Evolutionary conservation across 768 basidiomycete genomes (phyloP), one percentile per base, ranked within the genome.

Genomic region (Serendipita sp.): DNA sequence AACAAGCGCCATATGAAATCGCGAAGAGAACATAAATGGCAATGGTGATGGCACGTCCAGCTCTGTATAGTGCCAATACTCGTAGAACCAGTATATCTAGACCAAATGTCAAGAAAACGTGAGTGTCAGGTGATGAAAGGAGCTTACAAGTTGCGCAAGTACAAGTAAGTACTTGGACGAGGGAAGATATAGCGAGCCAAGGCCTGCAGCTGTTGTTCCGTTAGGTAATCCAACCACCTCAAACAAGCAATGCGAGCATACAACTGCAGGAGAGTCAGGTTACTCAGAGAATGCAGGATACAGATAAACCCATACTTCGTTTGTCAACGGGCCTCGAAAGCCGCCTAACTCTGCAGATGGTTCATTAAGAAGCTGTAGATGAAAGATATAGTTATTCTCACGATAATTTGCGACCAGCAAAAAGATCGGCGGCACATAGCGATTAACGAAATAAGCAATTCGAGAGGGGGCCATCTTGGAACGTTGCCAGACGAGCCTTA

Each of bases 341-440:
- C 56, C 56, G 7, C 5, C 56, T 1, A 60, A 35, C 11, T 60
- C 56, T 60, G 34, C 56, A 5, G 38, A 10, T 10, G 2, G 16
- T 8, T 23, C 23, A 28, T 16, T 60, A 10, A 60, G 35, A n/a
- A 8, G 16, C 7, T 3, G 7, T 10, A 28, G 8, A 1, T 23
- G 34, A 8, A 8, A 32, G 16, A n/a, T 4, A 36, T 28, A n/a
- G 28, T 10, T 30, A n/a, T n/a, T 28, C 56, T 8, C n/a, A 60
- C 56, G 56, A 36, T 60, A 60, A 38, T 60, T 60, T 60, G 56
- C 11, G 56, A 60, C 35, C 5, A 60, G 4, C 0, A 60, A n/a
- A 60, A 60, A 60, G 16, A 60, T 28, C 3, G 56, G 56, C 56
- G 56, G 56, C 11, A 60, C 28, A 32, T 60, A 60, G 56, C 56